Evolutionary conservation across 2,329 filamentous ascomycete species (phyloP), one percentile per base, ranked within the genome.

Genomic region (Monilinia fructigena): DNA sequence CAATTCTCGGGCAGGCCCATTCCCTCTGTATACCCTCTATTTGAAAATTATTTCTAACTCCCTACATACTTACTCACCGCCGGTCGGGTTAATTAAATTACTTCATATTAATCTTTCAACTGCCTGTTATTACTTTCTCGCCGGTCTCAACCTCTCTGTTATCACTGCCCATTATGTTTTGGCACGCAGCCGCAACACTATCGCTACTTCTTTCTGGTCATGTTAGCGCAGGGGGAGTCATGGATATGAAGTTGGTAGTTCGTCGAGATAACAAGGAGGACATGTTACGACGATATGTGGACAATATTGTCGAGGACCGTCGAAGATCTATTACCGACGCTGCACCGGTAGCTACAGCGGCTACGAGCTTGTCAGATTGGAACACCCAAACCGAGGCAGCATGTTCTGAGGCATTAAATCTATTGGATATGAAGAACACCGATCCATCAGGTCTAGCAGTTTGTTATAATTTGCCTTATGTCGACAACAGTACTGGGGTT

Each of bases 381-480:
- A 80, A 88, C 68, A 71, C 73, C 4, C 75, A 80, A 54, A 89
- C 85, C 10, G 79, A 81, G 42, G 73, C 78, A 14, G 88, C 88
- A 28, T 95, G 91, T 77, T 79, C 78, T 55, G 73, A 78, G 28
- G 82, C 84, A 11, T 80, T 95, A 23, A 76, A 77, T 2, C 75
- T 78, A 35, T 80, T 92, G 59, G 79, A 80, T 18, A 79, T 78
- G 14, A 79, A 82, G 68, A 85, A 87, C 53, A 83, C 85, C 31
- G 94, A 93, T 71, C 89, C 90, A 6, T 89, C 90, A 12, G 92
- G 92, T 61, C 85, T 92, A 58, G 89, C 89, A 67, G 85, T 91
- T 58, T 96, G 92, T 83, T 95, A 94, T 80, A 96, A 95, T 76
- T 78, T 96, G 31, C 87, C 89, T 0, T 86, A 85, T 50, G 82